Base-by-base conservation (phyloP, 2,329 filamentous ascomycete species). In the Apiospora malaysiana region DNA sequence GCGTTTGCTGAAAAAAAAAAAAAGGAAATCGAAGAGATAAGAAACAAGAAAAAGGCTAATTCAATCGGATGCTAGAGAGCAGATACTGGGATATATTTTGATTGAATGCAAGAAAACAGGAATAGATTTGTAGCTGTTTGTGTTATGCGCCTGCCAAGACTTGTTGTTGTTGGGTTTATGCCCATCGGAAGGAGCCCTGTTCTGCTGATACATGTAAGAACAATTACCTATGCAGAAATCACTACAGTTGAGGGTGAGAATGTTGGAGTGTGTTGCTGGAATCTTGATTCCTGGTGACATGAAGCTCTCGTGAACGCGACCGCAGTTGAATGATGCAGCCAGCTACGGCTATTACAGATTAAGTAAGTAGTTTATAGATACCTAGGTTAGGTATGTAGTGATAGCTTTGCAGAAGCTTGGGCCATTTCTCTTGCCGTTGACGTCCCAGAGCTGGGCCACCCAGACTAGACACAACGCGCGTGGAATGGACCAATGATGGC, bases 401-500 rank as follows among this genome's bases (percentile, higher is more conserved):
- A 32, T 32, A 32, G 32, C 32, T 32, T 32, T 32, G 32, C n/a
- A n/a, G n/a, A 32, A 32, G 32, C 32, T 32, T 32, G 32, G 32
- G 32, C 32, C 32, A 32, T 32, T 32, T 32, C 32, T 32, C 32
- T 32, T 32, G 32, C 23, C 25, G 49, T 56, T 56, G 47, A 56
- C 49, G 25, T 27, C 14, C 21, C 49, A 51, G 47, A n/a, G n/a
- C n/a, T n/a, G n/a, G n/a, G n/a, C 23, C 23, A 23, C 18, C 25
- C 49, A 56, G 47, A 27, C 51, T 25, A 56, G 49, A 27, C 49
- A 40, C 32, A 40, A 37, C 56, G 56, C 56, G 56, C n/a, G n/a
- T n/a, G n/a, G n/a, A n/a, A n/a, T 63, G 56, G 32, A 63, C 56
- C 56, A 63, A 63, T 63, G 56, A 63, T 63, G 27, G 27, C 56